Evolutionary conservation across 495 filamentous ascomycete species (phyloP), one percentile per base, ranked within the genome.

Genomic region (Aspergillus ellipticus): DNA sequence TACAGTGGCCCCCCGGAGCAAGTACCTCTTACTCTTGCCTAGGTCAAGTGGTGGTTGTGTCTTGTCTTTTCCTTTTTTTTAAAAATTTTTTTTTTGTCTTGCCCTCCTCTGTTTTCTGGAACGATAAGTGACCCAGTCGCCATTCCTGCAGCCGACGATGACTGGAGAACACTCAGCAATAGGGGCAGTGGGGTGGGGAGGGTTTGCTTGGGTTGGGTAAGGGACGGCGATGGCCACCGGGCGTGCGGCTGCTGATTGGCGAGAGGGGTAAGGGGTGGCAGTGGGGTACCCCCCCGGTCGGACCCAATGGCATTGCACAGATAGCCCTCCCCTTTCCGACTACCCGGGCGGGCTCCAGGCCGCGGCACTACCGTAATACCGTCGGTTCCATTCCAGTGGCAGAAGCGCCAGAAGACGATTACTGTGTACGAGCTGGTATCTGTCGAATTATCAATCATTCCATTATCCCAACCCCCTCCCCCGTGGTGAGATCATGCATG

Each of bases 241-340:
- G n/a, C n/a, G n/a, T 7, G 11, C 33, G 11, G 22, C 35, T 43
- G 42, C 22, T 29, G 53, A 35, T 31, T 22, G 21, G 33, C 24
- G 2, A 21, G 17, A 7, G 13, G 24, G 33, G 48, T 31, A 42
- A 37, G 22, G 24, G 39, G 53, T 28, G 53, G 43, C 31, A 47
- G 53, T 49, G 53, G 46, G 35, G 53, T n/a, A 15, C 42, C 19
- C 9, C 28, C 1, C 35, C 35, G 11, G 35, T 13, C 11, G 11
- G 35, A n/a, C n/a, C 35, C 35, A 39, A 39, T 39, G 35, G 35
- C 3, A 39, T 15, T 15, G 35, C 35, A 5, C 35, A 13, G 17
- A n/a, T 42, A 16, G 20, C 29, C 41, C 20, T 62, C 59, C 48
- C 59, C 59, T 61, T 61, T 61, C 54, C 48, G 29, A 56, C 33